A percentile compares a stretch with the other conserved stretches of the same genome.
These are phyloP conservation scores for Actinomucor elegans DNA, from an alignment of 371 early-diverging fungal species.

Conservation along the genomic window DNA sequence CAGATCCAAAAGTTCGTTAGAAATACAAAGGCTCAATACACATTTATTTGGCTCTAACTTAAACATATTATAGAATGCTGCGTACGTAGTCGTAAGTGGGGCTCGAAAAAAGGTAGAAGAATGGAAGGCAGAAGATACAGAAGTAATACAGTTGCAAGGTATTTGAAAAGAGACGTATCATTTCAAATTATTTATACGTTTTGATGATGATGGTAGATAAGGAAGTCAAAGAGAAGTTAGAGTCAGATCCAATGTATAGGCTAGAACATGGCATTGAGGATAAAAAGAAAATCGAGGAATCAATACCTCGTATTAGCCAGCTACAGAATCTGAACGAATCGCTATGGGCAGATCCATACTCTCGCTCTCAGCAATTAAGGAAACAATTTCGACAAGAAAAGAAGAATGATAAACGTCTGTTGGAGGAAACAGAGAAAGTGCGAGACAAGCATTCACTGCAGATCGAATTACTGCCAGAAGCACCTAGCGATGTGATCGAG, in stretches of 20 bases:
- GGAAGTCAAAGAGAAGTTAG: constrained; percentile 55
- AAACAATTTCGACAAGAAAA: constrained; percentile 74
- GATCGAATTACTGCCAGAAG: constrained; percentile 59
- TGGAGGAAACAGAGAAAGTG: constrained; percentile 51
- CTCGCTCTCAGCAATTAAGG: constrained; percentile 69
- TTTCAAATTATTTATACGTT: too few relatives aligned
- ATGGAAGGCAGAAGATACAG: constrained; percentile 74
- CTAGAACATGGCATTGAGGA: constrained; percentile 69
- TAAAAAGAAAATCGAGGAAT: constrained; percentile 50
- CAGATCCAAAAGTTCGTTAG: constrained; percentile 92
- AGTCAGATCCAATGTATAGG: constrained; percentile 65
- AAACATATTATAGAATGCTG: constrained; percentile 61
- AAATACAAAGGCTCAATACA: too few relatives aligned
- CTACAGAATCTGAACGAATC: constrained; percentile 64
- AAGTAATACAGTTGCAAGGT: constrained; percentile 59
- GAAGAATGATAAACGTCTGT: constrained; percentile 44
- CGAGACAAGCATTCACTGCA: constrained; percentile 59
- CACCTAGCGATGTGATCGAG: constrained; percentile 31
- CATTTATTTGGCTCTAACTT: too few relatives aligned
- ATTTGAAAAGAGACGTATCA: too few relatives aligned
- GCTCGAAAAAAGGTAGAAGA: constrained; percentile 77
- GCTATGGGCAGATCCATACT: constrained; percentile 80
- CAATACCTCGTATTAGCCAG: constrained; percentile 52
- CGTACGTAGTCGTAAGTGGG: constrained; percentile 77
- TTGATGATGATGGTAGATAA: too few relatives aligned